Evolutionary conservation across 345 rosid species (phyloP).

Genomic region (Diplotaxis tenuifolia): DNA sequence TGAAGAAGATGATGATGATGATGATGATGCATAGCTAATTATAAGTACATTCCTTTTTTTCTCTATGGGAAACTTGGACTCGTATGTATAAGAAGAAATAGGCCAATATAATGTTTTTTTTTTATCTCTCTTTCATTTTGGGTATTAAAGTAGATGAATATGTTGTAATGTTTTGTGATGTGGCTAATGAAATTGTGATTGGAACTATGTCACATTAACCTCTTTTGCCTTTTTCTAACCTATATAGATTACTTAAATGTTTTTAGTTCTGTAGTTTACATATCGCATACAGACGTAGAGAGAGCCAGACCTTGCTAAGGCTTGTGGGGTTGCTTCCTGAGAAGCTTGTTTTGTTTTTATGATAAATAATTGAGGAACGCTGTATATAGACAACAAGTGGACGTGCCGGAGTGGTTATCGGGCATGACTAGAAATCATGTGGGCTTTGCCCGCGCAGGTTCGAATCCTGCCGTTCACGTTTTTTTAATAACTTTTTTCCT

Average conservation of each 20-base stretch:
- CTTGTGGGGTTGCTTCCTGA: neutral
- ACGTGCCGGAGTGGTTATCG: constrained; percentile 57
- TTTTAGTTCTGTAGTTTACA: neutral
- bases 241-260: neutral
- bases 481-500: neutral
- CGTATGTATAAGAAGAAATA: constrained; percentile 28
- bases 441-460: constrained; percentile 91
- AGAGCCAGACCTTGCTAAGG: neutral
- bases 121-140: neutral
- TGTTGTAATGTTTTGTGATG: constrained; percentile 33
- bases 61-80: constrained; percentile 22
- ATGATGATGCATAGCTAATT: constrained; percentile 37
- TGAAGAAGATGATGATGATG: constrained; percentile 32
- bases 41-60: constrained; percentile 27
- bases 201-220: constrained; percentile 2
- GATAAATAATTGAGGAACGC: rapidly evolving
- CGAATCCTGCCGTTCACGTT: constrained; percentile 61
- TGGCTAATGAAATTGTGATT: constrained; percentile 34
- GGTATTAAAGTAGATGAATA: constrained; percentile 23
- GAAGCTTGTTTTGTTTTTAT: neutral
- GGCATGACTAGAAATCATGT: constrained; percentile 95
- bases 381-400: neutral
- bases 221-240: neutral
- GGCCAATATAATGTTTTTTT: constrained; percentile 3
- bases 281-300: neutral